These are phyloP conservation scores for Rhizophora mangle DNA, from an alignment of 345 rosid species.

Conservation along the genomic window DNA sequence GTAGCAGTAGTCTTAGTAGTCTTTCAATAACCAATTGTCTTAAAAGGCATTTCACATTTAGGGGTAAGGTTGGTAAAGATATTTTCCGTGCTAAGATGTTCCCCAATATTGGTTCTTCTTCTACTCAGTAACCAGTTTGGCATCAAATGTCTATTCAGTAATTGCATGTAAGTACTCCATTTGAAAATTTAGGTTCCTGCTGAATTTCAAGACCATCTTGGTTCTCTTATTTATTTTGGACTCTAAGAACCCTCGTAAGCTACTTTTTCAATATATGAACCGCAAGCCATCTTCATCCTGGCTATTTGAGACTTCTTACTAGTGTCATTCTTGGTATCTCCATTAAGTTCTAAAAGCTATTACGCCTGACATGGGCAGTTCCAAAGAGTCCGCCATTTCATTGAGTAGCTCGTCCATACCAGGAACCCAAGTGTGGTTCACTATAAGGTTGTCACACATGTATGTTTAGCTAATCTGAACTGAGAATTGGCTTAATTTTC, in stretches of 20 bases:
- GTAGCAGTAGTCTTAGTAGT: slow-evolving; percentile 39
- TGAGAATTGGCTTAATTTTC: no score
- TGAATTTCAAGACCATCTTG: background rate
- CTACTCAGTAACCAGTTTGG: slow-evolving; percentile 23
- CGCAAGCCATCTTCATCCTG: background rate
- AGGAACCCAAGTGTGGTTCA: no score
- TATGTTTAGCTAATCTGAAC: no score
- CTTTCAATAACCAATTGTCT: slow-evolving; percentile 44
- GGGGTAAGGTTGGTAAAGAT: slow-evolving; percentile 35
- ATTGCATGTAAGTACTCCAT: slow-evolving; percentile 17
- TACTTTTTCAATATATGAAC: background rate
- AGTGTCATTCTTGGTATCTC: background rate
- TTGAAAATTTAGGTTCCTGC: slow-evolving; percentile 20
- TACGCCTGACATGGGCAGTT: no score
- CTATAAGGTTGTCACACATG: no score
- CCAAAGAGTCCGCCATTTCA: no score
- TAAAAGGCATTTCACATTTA: slow-evolving; percentile 46
- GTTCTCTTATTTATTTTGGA: slow-evolving; percentile 5
- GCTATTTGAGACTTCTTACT: background rate
- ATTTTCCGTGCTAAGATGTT: slow-evolving; percentile 25
- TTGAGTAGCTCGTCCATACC: no score
- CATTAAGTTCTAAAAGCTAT: background rate
- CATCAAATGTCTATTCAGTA: slow-evolving; percentile 23
- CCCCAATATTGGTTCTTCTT: slow-evolving; percentile 34
- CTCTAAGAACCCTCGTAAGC: slow-evolving; percentile 15